Base-by-base conservation (phyloP, 441 rosid genomes). In the Francoa sonchifolia region DNA sequence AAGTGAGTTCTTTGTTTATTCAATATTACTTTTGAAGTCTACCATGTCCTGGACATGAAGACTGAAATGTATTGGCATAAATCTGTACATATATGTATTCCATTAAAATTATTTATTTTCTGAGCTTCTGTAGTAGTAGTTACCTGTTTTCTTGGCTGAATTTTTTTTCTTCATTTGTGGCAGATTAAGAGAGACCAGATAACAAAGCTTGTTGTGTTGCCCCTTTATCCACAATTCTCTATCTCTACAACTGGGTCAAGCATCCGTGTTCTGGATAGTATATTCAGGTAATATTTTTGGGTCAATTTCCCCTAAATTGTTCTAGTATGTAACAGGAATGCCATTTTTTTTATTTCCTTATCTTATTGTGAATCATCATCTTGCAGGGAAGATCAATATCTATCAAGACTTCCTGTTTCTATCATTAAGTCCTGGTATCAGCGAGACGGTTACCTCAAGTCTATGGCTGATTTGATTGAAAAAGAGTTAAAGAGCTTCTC, bases 211-310 rank as follows among this genome's bases (percentile, higher is more conserved):
- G 98, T 90, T 39, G 82, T 90, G 52, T 80, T 90, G 48, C 98
- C 98, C 3, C 74, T 90, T 18, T 86, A 90, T 63, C 98, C 98
- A 23, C 96, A 86, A 47, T 86, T 70, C 46, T 82, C 96, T 23
- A 86, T 90, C 41, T 89, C 98, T 22, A 85, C 96, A 19, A 85
- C 95, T 10, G 96, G 96, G 4, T 89, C 96, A 29, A 90, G 98
- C 68, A 59, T 90, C 47, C 90, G 82, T 33, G 93, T 80, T 32
- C 75, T 90, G 33, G 67, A 82, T 42, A 68, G 54, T 49, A 66
- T 69, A 50, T 86, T 80, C 60, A 71, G 84, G 96, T 89, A 14
- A 16, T 54, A 19, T 20, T 38, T 57, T 29, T 21, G n/a, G 34
- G n/a, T 12, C 19, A 42, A 17, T 50, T 44, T 58, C 15, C 5